Percentiles rank a stretch among this genome's conserved stretches.
These are phyloP conservation scores for Novymonas esmeraldas DNA, from an alignment of 208 protist species.

Conservation along the genomic window DNA sequence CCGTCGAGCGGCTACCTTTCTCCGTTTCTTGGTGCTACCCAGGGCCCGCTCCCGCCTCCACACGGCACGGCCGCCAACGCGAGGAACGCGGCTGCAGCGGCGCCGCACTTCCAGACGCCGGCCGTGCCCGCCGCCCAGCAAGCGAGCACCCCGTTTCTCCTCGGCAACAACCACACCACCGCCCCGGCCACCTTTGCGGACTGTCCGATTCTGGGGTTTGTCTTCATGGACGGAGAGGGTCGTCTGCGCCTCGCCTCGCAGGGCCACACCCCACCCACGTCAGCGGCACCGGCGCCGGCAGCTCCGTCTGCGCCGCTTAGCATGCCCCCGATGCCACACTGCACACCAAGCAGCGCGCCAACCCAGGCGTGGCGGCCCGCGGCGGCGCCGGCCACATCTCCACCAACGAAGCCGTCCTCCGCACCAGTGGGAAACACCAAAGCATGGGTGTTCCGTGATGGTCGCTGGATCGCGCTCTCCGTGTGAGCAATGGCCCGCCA, in stretches of 20 bases:
- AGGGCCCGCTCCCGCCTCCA: neutral
- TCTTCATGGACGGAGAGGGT: slow-evolving; percentile 22
- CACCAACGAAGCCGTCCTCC: neutral
- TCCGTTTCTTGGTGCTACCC: too few species aligned
- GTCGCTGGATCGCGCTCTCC: slow-evolving; percentile 20
- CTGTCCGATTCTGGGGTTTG: slow-evolving; percentile 9
- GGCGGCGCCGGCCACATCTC: neutral
- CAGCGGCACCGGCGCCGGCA: neutral
- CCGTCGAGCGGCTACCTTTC: neutral
- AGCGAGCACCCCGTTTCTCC: neutral
- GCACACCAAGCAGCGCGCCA: neutral
- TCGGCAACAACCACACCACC: neutral
- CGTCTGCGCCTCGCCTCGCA: slow-evolving; percentile 8
- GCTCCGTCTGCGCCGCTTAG: neutral
- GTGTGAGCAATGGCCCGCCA: neutral
- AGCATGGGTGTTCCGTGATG: slow-evolving; percentile 25
- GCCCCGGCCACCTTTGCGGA: slow-evolving; percentile 1
- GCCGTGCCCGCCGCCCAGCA: slow-evolving; percentile 1
- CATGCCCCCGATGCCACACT: neutral
- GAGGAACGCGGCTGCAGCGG: neutral
- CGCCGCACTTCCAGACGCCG: neutral
- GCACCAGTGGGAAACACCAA: slow-evolving; percentile 13
- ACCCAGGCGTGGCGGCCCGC: neutral
- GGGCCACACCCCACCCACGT: neutral
- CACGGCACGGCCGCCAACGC: neutral